Percentiles rank a stretch among this genome's conserved stretches.
phyloP scores from a whole-genome alignment of 179 eudicot species.

The Camellia oleifera region DNA sequence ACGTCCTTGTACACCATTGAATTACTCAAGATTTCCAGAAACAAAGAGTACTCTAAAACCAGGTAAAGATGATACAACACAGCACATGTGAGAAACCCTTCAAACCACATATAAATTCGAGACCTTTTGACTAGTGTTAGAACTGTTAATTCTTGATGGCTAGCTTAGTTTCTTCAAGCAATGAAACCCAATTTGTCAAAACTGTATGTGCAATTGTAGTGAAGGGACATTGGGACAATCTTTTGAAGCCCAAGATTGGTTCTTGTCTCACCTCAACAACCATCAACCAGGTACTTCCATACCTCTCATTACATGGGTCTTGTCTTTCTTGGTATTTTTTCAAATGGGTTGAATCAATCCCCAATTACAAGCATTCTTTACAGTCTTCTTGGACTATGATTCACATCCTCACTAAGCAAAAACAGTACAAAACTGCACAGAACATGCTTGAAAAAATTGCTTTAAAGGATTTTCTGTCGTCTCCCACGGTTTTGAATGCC shows the following conservation, averaged over 20 bases:
- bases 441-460: slow-evolving; percentile 68
- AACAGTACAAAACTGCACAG: slow-evolving; percentile 61
- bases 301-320: slow-evolving; percentile 30
- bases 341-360: slow-evolving; percentile 64
- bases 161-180: slow-evolving; percentile 23
- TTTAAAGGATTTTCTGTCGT: slow-evolving; percentile 50
- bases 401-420: slow-evolving; percentile 49
- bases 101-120: background rate
- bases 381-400: slow-evolving; percentile 72
- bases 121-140: background rate
- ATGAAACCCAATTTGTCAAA: slow-evolving; percentile 43
- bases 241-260: slow-evolving; percentile 51
- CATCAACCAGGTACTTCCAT: slow-evolving; percentile 41
- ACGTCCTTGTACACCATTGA: background rate
- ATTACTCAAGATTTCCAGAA: background rate
- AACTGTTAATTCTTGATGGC: slow-evolving; percentile 29
- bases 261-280: slow-evolving; percentile 49
- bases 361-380: slow-evolving; percentile 71
- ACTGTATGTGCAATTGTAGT: slow-evolving; percentile 42
- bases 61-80: background rate
- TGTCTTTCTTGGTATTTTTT: slow-evolving; percentile 65
- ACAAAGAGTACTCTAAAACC: background rate
- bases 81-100: background rate
- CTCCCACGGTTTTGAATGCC: slow-evolving; percentile 67
- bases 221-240: slow-evolving; percentile 57